Percentiles rank a stretch among this genome's conserved stretches.
phyloP scores from a whole-genome alignment of 2,329 filamentous ascomycete genomes.

The Pyrenochaeta sp. region DNA sequence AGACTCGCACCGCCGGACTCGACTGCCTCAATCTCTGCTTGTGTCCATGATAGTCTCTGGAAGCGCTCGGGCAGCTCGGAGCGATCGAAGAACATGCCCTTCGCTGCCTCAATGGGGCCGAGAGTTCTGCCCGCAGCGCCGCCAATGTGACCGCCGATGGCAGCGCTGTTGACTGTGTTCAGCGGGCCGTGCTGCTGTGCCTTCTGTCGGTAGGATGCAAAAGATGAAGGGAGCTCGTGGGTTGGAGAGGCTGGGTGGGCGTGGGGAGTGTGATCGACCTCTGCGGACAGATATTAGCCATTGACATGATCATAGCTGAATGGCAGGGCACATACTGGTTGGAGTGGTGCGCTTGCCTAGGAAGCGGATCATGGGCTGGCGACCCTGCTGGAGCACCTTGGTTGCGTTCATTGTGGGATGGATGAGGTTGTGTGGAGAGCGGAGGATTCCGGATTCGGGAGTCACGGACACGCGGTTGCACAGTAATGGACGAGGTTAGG shows the following conservation, averaged over 20 bases:
- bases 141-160: constrained; percentile 58
- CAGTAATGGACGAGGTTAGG: neutral
- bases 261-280: constrained; percentile 76
- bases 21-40: constrained; percentile 92
- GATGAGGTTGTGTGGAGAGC: constrained; percentile 14
- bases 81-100: constrained; percentile 86
- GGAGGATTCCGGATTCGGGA: neutral
- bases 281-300: constrained; percentile 54
- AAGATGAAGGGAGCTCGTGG: constrained; percentile 71
- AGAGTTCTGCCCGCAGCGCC: constrained; percentile 72
- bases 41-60: constrained; percentile 74
- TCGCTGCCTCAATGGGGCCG: constrained; percentile 73
- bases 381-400: constrained; percentile 55
- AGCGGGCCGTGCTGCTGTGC: constrained; percentile 82
- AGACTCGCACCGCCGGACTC: constrained; percentile 88
- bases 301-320: neutral
- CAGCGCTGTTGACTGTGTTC: constrained; percentile 40
- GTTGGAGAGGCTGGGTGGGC: constrained; percentile 77
- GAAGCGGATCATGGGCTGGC: constrained; percentile 62
- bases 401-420: constrained; percentile 56
- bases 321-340: constrained; percentile 47
- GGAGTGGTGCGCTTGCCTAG: constrained; percentile 58
- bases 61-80: constrained; percentile 87
- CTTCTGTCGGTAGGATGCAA: constrained; percentile 80
- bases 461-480: neutral